A percentile compares a stretch with the other conserved stretches of the same genome.
phyloP scores from a whole-genome alignment of 2,329 filamentous ascomycete species.

The Trichoderma semiorbis region DNA sequence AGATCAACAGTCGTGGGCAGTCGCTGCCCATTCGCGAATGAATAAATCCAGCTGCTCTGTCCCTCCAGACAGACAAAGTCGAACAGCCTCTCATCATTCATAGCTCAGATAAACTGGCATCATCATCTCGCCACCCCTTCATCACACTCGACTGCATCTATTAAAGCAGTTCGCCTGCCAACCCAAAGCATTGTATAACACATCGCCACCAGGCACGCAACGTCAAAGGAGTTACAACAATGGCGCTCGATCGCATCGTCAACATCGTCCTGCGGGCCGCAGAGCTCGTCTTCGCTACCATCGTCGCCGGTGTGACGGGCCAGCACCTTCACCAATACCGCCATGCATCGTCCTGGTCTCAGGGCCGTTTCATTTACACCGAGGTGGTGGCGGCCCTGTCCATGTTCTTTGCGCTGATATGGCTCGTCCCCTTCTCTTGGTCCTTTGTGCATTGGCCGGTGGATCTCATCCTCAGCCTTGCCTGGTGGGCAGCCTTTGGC shows the following conservation, averaged over 20 bases:
- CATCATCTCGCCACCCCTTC: background rate
- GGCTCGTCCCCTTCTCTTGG: constrained; percentile 67
- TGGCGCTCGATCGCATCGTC: constrained; percentile 41
- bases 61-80: background rate
- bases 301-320: constrained; percentile 68
- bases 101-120: background rate
- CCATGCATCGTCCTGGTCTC: constrained; percentile 48
- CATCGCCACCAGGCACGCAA: background rate
- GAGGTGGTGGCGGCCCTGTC: constrained; percentile 67
- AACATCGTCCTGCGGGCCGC: constrained; percentile 38
- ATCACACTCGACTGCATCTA: background rate
- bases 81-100: background rate
- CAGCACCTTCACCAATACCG: constrained; percentile 56
- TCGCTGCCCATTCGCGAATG: background rate
- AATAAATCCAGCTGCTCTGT: constrained; percentile 16
- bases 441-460: constrained; percentile 68
- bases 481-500: constrained; percentile 69
- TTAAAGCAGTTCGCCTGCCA: background rate
- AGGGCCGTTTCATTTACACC: constrained; percentile 69
- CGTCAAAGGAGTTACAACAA: constrained; percentile 20
- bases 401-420: constrained; percentile 66
- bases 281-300: constrained; percentile 66
- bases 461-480: constrained; percentile 64
- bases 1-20: background rate
- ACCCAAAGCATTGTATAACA: background rate